A percentile compares a stretch with the other conserved stretches of the same genome.
Conservation (phyloP, 2,329 filamentous ascomycete species). For the Epichloe bromicola region DNA sequence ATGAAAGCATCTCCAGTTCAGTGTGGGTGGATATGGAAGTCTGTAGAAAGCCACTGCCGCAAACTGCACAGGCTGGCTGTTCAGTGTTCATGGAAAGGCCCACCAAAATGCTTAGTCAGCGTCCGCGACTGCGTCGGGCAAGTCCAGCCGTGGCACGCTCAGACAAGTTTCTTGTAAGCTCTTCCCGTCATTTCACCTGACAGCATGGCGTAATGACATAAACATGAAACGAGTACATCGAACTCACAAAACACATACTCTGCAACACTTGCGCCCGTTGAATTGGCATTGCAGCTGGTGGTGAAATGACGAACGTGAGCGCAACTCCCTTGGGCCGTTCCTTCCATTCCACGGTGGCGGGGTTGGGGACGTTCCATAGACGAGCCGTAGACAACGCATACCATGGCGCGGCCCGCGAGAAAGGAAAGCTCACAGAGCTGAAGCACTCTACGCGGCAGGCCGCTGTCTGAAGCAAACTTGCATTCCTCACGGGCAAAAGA, state of each 20-base stretch:
- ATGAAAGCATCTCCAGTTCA: not conserved
- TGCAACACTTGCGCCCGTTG: not conserved
- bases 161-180: not conserved
- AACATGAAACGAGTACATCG: not conserved
- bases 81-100: not conserved
- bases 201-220: not conserved
- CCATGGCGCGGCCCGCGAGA: slow-evolving; percentile 4
- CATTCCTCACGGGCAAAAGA: not conserved
- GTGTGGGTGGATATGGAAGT: not conserved
- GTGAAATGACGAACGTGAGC: not conserved
- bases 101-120: slow-evolving; percentile 1
- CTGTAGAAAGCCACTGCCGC: not conserved
- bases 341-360: slow-evolving; percentile 3
- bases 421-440: not conserved
- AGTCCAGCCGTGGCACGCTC: not conserved
- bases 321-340: not conserved
- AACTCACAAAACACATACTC: no score
- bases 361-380: not conserved
- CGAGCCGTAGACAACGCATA: not conserved
- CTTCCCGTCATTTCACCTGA: not conserved
- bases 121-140: not conserved
- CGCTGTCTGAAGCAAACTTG: not conserved
- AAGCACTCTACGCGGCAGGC: not conserved
- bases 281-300: not conserved
- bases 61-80: not conserved